Base-by-base conservation (phyloP, 1,284 basidiomycete genomes). In the Puccinia brachypodii region DNA sequence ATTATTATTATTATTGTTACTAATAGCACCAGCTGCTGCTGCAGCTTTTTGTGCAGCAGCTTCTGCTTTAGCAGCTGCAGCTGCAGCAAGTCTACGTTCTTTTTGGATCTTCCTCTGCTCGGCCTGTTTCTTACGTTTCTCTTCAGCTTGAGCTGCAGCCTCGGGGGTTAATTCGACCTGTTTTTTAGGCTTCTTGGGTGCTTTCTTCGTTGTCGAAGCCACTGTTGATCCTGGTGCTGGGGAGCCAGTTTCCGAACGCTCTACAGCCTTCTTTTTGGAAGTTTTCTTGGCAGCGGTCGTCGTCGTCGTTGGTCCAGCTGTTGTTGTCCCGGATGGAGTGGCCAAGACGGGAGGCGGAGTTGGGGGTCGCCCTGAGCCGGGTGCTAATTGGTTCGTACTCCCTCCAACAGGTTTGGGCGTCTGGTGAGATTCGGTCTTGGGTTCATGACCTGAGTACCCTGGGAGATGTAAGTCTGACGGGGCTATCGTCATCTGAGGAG, bases 231-330 rank as follows among this genome's bases (percentile, higher is more conserved):
- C 7, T 50, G 64, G 28, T 16, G 80, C 80, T 33, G 80, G 80
- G 25, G 80, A 81, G 22, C 80, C 80, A 47, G 72, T 64, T 81
- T 81, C 80, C 3, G 80, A 81, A n/a, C 50, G 76, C 25, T 78
- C 76, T 2, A 36, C 31, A 16, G 44, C 36, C 47, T 81, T 81
- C 42, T 81, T 81, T 25, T 74, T 76, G 13, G 73, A 66, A 38
- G 33, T 47, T 58, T 76, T 76, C 40, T 76, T 76, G 22, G 31
- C 8, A 42, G 36, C 68, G 40, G 68, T 4, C 47, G 44, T 72
- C 38, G 40, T 72, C 19, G 14, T 73, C 40, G 38, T 19, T 33
- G 80, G 44, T 0, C 60, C 25, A 53, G 60, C 11, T 19, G 62
- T 40, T 9, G 56, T 50, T 36, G 53, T 44, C 14, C 42, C 16